phyloP scores from a whole-genome alignment of 1,139 yeast genomes.

The Tardiomyces digboiensis region DNA sequence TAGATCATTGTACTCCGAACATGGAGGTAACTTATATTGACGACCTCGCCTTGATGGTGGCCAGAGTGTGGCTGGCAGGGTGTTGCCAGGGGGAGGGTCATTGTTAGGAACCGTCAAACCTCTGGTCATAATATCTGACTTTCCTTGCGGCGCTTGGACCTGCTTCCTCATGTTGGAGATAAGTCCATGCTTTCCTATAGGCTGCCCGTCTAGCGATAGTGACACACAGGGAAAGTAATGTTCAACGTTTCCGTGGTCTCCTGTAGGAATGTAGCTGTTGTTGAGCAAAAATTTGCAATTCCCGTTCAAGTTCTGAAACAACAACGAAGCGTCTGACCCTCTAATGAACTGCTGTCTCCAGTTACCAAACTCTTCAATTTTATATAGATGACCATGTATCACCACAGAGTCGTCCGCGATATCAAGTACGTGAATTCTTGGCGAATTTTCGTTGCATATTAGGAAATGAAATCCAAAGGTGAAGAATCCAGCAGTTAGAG shows the following conservation, averaged over 20 bases:
- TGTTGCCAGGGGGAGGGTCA: too few relatives aligned
- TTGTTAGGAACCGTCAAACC: too few relatives aligned
- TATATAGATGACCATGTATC: constrained; percentile 70
- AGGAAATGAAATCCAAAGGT: constrained; percentile 80
- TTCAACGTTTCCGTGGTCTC: constrained; percentile 48
- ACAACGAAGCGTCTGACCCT: constrained; percentile 67
- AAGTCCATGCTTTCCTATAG: neutral
- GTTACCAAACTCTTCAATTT: constrained; percentile 32
- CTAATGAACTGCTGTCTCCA: constrained; percentile 39
- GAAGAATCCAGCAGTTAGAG: constrained; percentile 63
- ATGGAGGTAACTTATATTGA: neutral
- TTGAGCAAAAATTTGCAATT: constrained; percentile 56
- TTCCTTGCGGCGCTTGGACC: neutral
- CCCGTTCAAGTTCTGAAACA: constrained; percentile 84
- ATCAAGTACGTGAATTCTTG: constrained; percentile 45
- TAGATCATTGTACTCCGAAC: neutral
- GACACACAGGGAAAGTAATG: constrained; percentile 83
- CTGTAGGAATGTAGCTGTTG: constrained; percentile 10
- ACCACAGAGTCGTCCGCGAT: constrained; percentile 52
- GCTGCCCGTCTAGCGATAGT: neutral
- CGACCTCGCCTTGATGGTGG: neutral
- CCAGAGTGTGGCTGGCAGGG: too few relatives aligned
- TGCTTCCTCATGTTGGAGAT: neutral
- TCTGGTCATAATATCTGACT: too few relatives aligned
- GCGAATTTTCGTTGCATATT: constrained; percentile 44